phyloP scores from a whole-genome alignment of 805 yeast species.

The Candida xiaguanensis region DNA sequence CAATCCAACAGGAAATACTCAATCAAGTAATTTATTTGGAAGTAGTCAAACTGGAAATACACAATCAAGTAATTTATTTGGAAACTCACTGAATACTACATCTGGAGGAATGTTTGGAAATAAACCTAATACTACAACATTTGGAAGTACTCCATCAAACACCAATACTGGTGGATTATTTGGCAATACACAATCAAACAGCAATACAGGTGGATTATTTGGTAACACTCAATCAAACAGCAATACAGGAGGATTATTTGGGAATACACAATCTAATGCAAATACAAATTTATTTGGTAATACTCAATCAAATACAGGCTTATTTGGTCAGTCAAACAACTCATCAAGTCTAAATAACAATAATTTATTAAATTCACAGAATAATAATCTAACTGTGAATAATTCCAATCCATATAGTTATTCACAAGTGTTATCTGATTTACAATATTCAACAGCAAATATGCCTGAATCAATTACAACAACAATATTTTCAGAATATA shows the following conservation, averaged over 20 bases:
- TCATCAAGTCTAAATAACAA: no score
- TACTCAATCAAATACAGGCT: no score
- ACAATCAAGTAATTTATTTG: constrained; percentile 20
- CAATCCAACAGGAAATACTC: no score
- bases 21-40: constrained; percentile 21
- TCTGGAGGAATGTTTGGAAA: constrained; percentile 19
- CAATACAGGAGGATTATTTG: constrained; percentile 24
- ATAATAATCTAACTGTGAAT: constrained; percentile 8
- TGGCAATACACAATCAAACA: constrained; percentile 15
- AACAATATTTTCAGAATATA: constrained; percentile 17
- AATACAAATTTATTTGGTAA: no score
- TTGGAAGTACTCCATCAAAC: constrained; percentile 14
- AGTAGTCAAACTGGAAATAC: no score
- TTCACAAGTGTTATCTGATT: constrained; percentile 19
- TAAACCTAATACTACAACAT: constrained; percentile 4
- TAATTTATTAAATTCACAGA: constrained; percentile 5
- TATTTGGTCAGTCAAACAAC: no score
- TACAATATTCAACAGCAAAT: constrained; percentile 14
- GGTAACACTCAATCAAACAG: no score
- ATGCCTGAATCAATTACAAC: constrained; percentile 36
- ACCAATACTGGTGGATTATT: constrained; percentile 18
- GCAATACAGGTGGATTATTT: no score
- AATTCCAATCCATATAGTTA: constrained; percentile 28
- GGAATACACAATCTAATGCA: constrained; percentile 11
- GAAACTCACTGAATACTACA: constrained; percentile 12